These are phyloP conservation scores for Kwoniella sp. DNA, from an alignment of 768 basidiomycete species.

Conservation along the genomic window DNA sequence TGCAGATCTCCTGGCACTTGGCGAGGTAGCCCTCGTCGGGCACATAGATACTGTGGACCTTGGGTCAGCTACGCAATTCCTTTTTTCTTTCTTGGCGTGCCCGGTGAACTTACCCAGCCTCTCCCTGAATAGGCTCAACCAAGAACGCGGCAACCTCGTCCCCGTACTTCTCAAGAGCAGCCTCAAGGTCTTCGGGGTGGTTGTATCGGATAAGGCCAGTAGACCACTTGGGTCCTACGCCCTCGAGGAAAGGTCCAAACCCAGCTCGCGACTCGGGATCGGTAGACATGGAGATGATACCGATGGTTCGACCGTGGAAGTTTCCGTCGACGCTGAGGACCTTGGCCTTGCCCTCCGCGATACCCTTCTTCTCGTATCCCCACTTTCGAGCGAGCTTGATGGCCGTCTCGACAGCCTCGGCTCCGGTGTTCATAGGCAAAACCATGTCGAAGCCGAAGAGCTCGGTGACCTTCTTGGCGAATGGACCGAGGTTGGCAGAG, in stretches of 20 bases:
- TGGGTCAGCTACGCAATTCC: neutral
- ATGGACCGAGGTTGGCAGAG: conserved; percentile 84
- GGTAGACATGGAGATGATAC: conserved; percentile 83
- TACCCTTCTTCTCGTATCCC: conserved; percentile 85
- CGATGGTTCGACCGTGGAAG: conserved; percentile 91
- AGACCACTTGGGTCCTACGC: conserved; percentile 70
- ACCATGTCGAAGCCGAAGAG: conserved; percentile 93
- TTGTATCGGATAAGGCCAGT: conserved; percentile 74
- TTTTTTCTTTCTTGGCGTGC: neutral
- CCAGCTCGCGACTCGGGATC: conserved; percentile 82
- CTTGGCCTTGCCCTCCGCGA: conserved; percentile 74
- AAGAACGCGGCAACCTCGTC: conserved; percentile 84
- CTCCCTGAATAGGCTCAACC: conserved; percentile 98
- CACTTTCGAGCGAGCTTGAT: conserved; percentile 94
- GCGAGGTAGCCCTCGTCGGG: conserved; percentile 82
- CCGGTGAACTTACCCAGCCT: conserved; percentile 72
- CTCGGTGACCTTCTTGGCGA: conserved; percentile 74
- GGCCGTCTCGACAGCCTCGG: conserved; percentile 96
- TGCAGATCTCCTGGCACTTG: conserved; percentile 74
- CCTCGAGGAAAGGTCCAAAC: conserved; percentile 85
- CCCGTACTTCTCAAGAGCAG: conserved; percentile 74
- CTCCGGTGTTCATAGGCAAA: conserved; percentile 97
- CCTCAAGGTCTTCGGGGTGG: conserved; percentile 71
- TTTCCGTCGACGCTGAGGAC: conserved; percentile 82
- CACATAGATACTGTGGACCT: conserved; percentile 71